Conservation (phyloP, 306 rosid species). For the Sesbania bispinosa region DNA sequence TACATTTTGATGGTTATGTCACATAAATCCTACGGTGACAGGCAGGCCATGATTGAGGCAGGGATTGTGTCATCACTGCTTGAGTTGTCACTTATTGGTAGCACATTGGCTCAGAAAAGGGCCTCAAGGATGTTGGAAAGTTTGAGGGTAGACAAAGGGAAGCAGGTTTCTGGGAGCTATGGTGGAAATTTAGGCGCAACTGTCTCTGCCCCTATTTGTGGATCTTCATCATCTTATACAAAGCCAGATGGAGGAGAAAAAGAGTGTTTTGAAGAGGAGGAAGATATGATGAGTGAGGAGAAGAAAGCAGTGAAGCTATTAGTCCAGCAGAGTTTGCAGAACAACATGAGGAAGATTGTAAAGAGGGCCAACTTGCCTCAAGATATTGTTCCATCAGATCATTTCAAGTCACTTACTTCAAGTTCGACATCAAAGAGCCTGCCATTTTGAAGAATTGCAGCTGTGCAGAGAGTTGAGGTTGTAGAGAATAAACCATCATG, state of each 20-base stretch:
- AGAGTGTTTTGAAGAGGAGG: constrained; percentile 50
- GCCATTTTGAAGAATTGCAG: constrained; percentile 61
- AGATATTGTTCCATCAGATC: constrained; percentile 81
- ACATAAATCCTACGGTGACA: constrained; percentile 69
- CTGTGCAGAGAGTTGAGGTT: constrained; percentile 28
- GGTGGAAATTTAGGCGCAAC: constrained; percentile 49
- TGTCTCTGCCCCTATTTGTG: constrained; percentile 79
- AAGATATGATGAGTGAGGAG: constrained; percentile 84
- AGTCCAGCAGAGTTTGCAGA: constrained; percentile 87
- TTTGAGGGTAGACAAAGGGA: constrained; percentile 82
- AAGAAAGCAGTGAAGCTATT: constrained; percentile 90
- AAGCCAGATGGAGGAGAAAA: constrained; percentile 42
- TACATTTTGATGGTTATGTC: constrained; percentile 96
- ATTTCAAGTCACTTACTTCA: constrained; percentile 77
- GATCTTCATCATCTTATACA: constrained; percentile 56
- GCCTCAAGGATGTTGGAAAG: constrained; percentile 85
- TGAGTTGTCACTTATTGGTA: constrained; percentile 85
- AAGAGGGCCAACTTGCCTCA: constrained; percentile 93
- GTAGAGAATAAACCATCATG: constrained; percentile 31
- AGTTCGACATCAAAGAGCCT: constrained; percentile 94
- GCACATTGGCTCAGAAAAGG: constrained; percentile 91
- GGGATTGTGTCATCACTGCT: constrained; percentile 77
- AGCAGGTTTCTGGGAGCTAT: constrained; percentile 56
- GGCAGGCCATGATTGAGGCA: constrained; percentile 92
- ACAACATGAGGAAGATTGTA: constrained; percentile 89